phyloP scores from a whole-genome alignment of 2,329 filamentous ascomycete species.

The Cercospora canescens region DNA sequence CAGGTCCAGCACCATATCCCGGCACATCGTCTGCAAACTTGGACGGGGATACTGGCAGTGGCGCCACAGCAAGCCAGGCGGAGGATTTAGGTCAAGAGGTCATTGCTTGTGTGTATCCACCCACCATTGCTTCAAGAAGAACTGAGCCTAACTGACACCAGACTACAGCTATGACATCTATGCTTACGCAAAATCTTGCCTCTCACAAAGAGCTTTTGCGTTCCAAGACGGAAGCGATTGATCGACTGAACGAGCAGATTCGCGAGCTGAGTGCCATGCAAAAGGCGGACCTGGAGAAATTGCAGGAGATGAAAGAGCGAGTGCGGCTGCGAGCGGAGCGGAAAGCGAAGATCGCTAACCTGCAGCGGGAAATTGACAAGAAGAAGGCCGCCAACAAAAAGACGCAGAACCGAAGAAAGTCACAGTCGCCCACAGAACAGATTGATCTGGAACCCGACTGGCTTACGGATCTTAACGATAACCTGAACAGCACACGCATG shows the following conservation, averaged over 20 bases:
- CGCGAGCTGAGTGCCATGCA: constrained; percentile 78
- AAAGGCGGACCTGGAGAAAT: constrained; percentile 70
- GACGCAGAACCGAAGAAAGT: constrained; percentile 51
- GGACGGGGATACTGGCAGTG: constrained; percentile 44
- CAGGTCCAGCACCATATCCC: constrained; percentile 14
- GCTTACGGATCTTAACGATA: constrained; percentile 36
- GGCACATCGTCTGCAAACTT: constrained; percentile 17
- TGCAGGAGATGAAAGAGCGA: constrained; percentile 70
- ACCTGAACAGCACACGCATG: constrained; percentile 12
- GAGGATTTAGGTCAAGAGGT: constrained; percentile 78
- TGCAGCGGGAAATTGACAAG: constrained; percentile 65
- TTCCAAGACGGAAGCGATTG: constrained; percentile 79
- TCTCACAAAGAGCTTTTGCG: constrained; percentile 80
- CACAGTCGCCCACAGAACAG: constrained; percentile 23
- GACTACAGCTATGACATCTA: constrained; percentile 71
- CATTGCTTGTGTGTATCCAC: constrained; percentile 65
- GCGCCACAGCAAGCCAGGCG: constrained; percentile 49
- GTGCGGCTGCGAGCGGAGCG: constrained; percentile 64
- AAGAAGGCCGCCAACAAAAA: constrained; percentile 19
- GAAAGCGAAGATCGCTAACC: constrained; percentile 73
- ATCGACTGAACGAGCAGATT: constrained; percentile 77
- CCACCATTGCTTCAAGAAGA: constrained; percentile 5
- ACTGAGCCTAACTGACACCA: constrained; percentile 22
- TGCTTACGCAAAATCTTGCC: constrained; percentile 75
- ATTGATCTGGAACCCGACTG: constrained; percentile 35